Conservation (phyloP, 2,329 filamentous ascomycete genomes). For the Fonsecaea monophora region DNA sequence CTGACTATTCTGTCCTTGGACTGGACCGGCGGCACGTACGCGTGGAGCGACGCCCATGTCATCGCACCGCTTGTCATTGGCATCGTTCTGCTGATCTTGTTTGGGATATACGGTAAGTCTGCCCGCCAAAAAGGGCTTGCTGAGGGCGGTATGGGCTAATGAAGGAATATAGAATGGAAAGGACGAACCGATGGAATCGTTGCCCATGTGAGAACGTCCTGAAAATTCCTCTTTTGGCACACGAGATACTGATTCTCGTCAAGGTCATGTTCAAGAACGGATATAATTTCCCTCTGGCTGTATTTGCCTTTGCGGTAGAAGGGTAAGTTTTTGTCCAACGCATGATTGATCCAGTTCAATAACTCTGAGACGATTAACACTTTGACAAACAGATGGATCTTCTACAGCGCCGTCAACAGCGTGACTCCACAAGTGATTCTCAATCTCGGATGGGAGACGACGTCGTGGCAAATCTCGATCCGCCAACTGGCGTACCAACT, state of each 20-base stretch:
- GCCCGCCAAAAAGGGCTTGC: not conserved
- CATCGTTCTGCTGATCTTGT: not conserved
- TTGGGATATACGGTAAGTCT: conserved; percentile 12
- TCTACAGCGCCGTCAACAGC: conserved; percentile 56
- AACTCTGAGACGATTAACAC: too few relatives aligned
- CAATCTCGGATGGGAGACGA: conserved; percentile 57
- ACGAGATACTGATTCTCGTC: not conserved
- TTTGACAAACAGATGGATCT: conserved; percentile 54
- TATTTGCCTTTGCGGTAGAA: conserved; percentile 64
- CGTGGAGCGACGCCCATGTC: conserved; percentile 46
- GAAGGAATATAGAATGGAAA: conserved; percentile 58
- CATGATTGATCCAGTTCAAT: too few relatives aligned
- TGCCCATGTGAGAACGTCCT: conserved; percentile 48
- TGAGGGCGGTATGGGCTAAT: not conserved
- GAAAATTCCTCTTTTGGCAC: too few relatives aligned
- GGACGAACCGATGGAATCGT: conserved; percentile 61
- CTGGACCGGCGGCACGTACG: conserved; percentile 52
- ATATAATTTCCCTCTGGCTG: conserved; percentile 61
- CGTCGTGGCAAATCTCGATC: conserved; percentile 53
- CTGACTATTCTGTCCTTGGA: conserved; percentile 55
- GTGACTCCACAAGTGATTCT: conserved; percentile 59
- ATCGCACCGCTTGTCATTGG: conserved; percentile 52
- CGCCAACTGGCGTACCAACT: conserved; percentile 52
- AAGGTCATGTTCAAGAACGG: conserved; percentile 59
- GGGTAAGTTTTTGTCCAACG: conserved; percentile 42